These are phyloP conservation scores for Zygotorulaspora mrakii DNA, from an alignment of 1,139 yeast species.

Conservation along the genomic window DNA sequence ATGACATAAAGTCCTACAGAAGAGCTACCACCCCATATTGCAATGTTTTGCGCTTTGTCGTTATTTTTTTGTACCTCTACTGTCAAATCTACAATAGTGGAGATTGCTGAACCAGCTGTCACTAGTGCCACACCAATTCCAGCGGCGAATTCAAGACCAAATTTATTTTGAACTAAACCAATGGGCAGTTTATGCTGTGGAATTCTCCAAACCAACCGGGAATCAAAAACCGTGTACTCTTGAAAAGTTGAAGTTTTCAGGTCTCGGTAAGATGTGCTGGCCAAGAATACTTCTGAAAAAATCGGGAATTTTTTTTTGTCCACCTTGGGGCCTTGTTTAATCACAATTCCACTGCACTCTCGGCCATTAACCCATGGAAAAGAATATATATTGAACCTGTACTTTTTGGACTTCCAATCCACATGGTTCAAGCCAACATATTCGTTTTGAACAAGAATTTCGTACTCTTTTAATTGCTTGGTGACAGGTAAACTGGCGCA, in stretches of 20 bases:
- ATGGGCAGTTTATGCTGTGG: conserved; percentile 34
- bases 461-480: conserved; percentile 34
- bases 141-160: conserved; percentile 40
- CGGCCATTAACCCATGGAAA: conserved; percentile 52
- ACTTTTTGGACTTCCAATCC: conserved; percentile 51
- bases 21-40: conserved; percentile 51
- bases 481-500: conserved; percentile 26
- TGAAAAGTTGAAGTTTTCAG: conserved; percentile 48
- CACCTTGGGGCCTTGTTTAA: conserved; percentile 39
- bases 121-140: conserved; percentile 49
- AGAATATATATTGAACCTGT: conserved; percentile 45
- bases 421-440: conserved; percentile 48
- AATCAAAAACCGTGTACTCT: conserved; percentile 44
- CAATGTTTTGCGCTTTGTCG: conserved; percentile 10
- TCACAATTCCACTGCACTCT: conserved; percentile 44
- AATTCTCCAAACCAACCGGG: conserved; percentile 44
- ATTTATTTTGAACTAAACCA: conserved; percentile 6
- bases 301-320: conserved; percentile 24
- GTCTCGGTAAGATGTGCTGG: conserved; percentile 48
- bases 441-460: conserved; percentile 41
- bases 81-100: conserved; percentile 34
- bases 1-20: conserved; percentile 45
- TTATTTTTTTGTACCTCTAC: conserved; percentile 12
- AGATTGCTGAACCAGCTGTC: conserved; percentile 44
- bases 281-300: conserved; percentile 42